These are phyloP conservation scores for Skeletonema tropicum DNA, from an alignment of 108 stramenopile species.

Conservation along the genomic window DNA sequence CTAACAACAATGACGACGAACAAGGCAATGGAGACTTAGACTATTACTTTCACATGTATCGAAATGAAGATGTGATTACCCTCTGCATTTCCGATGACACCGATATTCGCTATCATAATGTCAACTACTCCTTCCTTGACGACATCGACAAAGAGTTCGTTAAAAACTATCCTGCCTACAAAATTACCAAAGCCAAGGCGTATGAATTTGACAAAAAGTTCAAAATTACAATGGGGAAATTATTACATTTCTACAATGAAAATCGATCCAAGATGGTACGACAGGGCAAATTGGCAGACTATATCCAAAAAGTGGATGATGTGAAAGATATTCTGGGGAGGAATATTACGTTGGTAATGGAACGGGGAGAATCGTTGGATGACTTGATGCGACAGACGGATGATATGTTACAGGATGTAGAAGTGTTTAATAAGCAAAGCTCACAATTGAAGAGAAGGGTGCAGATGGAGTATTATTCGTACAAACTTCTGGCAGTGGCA, in stretches of 20 bases:
- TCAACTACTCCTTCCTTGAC: conserved; percentile 73
- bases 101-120: conserved; percentile 48
- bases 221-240: conserved; percentile 52
- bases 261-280: conserved; percentile 55
- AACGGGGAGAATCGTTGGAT: conserved; percentile 59
- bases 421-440: conserved; percentile 49
- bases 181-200: conserved; percentile 65
- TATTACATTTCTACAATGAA: conserved; percentile 77
- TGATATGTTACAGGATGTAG: conserved; percentile 53
- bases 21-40: conserved; percentile 43
- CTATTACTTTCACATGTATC: conserved; percentile 74
- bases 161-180: conserved; percentile 30
- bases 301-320: conserved; percentile 68
- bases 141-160: conserved; percentile 63
- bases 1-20: not conserved
- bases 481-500: conserved; percentile 4
- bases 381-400: conserved; percentile 59
- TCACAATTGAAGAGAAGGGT: conserved; percentile 8
- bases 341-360: conserved; percentile 66
- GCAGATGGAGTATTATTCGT: conserved; percentile 2
- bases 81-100: conserved; percentile 72
- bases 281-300: conserved; percentile 43
- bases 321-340: conserved; percentile 69
- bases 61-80: conserved; percentile 59
- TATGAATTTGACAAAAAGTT: conserved; percentile 78